Conservation (phyloP, 805 yeast species). For the Blastobotrys americana region DNA sequence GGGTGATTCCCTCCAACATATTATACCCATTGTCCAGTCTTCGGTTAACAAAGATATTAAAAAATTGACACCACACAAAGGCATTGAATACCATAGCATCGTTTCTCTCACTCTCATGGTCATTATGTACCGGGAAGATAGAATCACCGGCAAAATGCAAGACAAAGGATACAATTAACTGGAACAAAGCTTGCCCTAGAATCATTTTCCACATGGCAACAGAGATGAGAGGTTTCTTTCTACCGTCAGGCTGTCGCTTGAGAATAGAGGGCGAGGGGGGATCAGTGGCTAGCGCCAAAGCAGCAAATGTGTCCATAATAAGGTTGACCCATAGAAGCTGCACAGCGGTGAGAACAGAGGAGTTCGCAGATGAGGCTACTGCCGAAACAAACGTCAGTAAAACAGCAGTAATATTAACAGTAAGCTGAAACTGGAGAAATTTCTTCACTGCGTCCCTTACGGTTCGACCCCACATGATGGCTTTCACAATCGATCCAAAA, state of each 20-base stretch:
- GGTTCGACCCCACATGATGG: slow-evolving; percentile 98
- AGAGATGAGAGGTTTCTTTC: slow-evolving; percentile 70
- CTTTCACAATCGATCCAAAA: slow-evolving; percentile 89
- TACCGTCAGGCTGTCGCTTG: slow-evolving; percentile 76
- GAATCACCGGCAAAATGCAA: slow-evolving; percentile 71
- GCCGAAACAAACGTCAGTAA: slow-evolving; percentile 89
- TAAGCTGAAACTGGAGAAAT: slow-evolving; percentile 91
- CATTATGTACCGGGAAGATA: slow-evolving; percentile 39
- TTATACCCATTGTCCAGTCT: slow-evolving; percentile 80
- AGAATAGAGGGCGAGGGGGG: slow-evolving; percentile 82
- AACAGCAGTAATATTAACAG: slow-evolving; percentile 97
- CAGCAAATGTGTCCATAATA: slow-evolving; percentile 98
- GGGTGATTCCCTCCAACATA: slow-evolving; percentile 71
- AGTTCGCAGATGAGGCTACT: slow-evolving; percentile 69
- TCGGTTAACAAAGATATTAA: slow-evolving; percentile 85
- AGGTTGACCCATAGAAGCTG: slow-evolving; percentile 95
- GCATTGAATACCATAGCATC: slow-evolving; percentile 88
- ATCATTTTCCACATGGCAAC: slow-evolving; percentile 99
- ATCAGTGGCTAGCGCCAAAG: slow-evolving; percentile 94
- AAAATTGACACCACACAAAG: slow-evolving; percentile 96
- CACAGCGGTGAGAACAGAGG: slow-evolving; percentile 91
- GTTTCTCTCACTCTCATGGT: slow-evolving; percentile 45
- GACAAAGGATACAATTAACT: slow-evolving; percentile 69
- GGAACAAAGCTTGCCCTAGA: slow-evolving; percentile 73
- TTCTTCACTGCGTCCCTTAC: slow-evolving; percentile 91